Evolutionary conservation across 208 protist species (phyloP).

Genomic region (Crithidia expoeki): DNA sequence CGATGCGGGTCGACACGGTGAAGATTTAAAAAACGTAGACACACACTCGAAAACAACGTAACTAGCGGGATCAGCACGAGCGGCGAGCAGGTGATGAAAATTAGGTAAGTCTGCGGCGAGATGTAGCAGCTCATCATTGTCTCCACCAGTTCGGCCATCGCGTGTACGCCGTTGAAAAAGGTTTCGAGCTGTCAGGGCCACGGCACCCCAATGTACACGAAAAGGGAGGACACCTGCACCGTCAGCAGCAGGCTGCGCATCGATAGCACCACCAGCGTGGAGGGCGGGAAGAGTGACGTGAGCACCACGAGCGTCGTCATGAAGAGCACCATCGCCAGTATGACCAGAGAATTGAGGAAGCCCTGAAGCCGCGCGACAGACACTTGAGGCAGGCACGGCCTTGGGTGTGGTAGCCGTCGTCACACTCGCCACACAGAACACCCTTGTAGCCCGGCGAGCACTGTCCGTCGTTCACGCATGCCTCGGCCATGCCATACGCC

Average conservation of each 20-base stretch:
- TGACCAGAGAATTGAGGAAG: slow-evolving; percentile 28
- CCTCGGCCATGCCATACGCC: slow-evolving; percentile 27
- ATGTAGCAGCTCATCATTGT: slow-evolving; percentile 27
- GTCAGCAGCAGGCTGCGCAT: slow-evolving; percentile 26
- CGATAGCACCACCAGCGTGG: slow-evolving; percentile 19
- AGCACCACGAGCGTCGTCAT: slow-evolving; percentile 14
- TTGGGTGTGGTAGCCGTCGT: slow-evolving; percentile 16
- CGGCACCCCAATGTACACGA: slow-evolving; percentile 13
- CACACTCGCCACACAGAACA: slow-evolving; percentile 37
- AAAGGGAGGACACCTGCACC: slow-evolving; percentile 32
- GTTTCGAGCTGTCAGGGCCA: slow-evolving; percentile 21
- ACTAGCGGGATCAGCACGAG: slow-evolving; percentile 28
- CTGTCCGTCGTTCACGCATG: slow-evolving; percentile 31
- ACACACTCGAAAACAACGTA: slow-evolving; percentile 7
- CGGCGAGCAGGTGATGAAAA: slow-evolving; percentile 16
- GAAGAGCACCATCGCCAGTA: slow-evolving; percentile 11
- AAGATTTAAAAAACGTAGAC: slow-evolving; percentile 13
- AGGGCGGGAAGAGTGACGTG: slow-evolving; percentile 20
- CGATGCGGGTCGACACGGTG: slow-evolving; percentile 19
- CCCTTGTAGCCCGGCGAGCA: slow-evolving; percentile 44
- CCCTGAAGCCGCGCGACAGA: slow-evolving; percentile 14
- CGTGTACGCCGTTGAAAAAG: slow-evolving; percentile 26
- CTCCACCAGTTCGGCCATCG: slow-evolving; percentile 16
- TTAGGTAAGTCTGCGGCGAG: not conserved
- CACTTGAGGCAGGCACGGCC: slow-evolving; percentile 34